Percentiles rank a stretch among this genome's conserved stretches.
phyloP scores from a whole-genome alignment of 2,329 filamentous ascomycete species.

The Clonostachys rosea region DNA sequence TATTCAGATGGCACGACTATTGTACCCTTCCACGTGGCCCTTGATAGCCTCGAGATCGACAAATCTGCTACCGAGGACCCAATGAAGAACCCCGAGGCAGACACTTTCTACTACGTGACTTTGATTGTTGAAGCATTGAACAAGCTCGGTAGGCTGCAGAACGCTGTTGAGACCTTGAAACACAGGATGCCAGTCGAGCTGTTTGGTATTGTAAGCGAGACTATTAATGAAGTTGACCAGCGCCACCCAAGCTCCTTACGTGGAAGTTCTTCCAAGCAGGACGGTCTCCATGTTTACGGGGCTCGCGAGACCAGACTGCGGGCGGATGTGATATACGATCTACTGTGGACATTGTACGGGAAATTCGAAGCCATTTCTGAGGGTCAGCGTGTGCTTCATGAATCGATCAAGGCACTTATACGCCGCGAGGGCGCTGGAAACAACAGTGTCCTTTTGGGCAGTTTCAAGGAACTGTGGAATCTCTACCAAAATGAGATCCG shows the following conservation, averaged over 20 bases:
- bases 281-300: conserved; percentile 59
- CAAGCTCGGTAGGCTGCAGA: conserved; percentile 80
- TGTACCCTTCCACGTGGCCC: conserved; percentile 51
- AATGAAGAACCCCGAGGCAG: conserved; percentile 87
- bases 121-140: conserved; percentile 86
- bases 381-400: conserved; percentile 88
- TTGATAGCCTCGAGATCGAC: conserved; percentile 58
- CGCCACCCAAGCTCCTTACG: conserved; percentile 80
- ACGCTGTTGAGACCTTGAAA: conserved; percentile 85
- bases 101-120: conserved; percentile 91
- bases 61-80: conserved; percentile 74
- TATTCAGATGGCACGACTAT: conserved; percentile 39
- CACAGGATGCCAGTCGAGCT: conserved; percentile 91
- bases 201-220: conserved; percentile 90
- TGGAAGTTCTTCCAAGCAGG: conserved; percentile 45
- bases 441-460: conserved; percentile 66
- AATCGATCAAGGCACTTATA: conserved; percentile 82
- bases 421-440: conserved; percentile 70
- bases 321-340: conserved; percentile 82
- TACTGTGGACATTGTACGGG: conserved; percentile 87
- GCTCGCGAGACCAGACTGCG: conserved; percentile 71
- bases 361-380: conserved; percentile 98
- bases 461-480: conserved; percentile 97
- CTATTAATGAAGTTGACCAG: conserved; percentile 88
- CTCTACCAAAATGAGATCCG: conserved; percentile 97